These are phyloP conservation scores for Peniophora sp. DNA, from an alignment of 1,284 basidiomycete species.

Conservation along the genomic window DNA sequence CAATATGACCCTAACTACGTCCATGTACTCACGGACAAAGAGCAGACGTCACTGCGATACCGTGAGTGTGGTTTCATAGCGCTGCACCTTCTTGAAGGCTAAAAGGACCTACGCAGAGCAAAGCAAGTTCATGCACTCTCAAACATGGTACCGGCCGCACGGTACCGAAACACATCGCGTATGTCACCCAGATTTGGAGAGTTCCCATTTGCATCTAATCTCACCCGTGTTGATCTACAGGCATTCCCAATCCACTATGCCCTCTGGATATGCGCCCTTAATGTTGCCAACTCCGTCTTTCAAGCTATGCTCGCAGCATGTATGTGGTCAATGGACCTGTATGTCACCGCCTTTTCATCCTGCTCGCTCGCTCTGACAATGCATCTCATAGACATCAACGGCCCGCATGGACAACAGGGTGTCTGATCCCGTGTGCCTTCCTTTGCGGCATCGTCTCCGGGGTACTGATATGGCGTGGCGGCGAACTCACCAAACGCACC, in stretches of 20 bases:
- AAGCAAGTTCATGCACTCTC: slow-evolving; percentile 55
- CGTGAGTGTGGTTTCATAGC: no score
- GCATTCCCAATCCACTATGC: slow-evolving; percentile 76
- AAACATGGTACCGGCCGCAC: slow-evolving; percentile 86
- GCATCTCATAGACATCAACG: slow-evolving; percentile 38
- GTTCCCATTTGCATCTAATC: slow-evolving; percentile 4
- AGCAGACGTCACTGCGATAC: slow-evolving; percentile 61
- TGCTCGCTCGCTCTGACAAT: background rate
- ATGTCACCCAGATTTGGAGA: slow-evolving; percentile 18
- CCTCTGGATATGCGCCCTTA: slow-evolving; percentile 57
- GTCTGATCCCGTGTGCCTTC: slow-evolving; percentile 71
- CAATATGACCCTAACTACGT: slow-evolving; percentile 67
- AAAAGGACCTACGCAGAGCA: slow-evolving; percentile 39
- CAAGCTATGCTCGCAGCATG: slow-evolving; percentile 72
- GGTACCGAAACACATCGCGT: slow-evolving; percentile 80
- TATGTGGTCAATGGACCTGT: slow-evolving; percentile 79
- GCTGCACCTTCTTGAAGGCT: background rate
- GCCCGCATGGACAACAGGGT: slow-evolving; percentile 63
- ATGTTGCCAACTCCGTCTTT: slow-evolving; percentile 78
- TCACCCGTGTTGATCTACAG: slow-evolving; percentile 24
- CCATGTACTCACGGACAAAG: slow-evolving; percentile 65
- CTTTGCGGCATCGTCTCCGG: slow-evolving; percentile 77
- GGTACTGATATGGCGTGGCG: slow-evolving; percentile 74
- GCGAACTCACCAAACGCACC: slow-evolving; percentile 70
- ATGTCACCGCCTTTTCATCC: slow-evolving; percentile 8